Evolutionary conservation across 805 yeast species (phyloP), one percentile per base, ranked within the genome.

Genomic region (Starmerella davenportii): DNA sequence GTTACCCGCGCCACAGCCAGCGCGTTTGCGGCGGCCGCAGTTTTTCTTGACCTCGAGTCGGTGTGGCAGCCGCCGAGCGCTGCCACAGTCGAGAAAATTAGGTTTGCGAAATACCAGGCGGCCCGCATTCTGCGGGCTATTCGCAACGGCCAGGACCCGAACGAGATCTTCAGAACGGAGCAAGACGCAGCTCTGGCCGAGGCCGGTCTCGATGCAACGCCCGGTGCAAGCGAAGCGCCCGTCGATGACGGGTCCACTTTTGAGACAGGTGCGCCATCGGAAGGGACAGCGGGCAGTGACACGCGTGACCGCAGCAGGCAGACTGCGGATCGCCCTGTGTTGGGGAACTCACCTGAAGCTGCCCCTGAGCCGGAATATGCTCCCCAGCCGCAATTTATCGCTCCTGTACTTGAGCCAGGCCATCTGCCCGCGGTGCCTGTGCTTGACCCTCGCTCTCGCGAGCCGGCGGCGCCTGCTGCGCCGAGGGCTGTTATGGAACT

Each of bases 21-120:
- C 40, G 67, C 59, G 37, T 65, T 77, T 49, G 51, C 68, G 37
- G 78, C 79, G 0, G 64, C 72, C 8, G 58, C 68, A 1, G 66
- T 65, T 32, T 74, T 77, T 45, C 61, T 69, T 42, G 69, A 65
- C 18, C 53, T 76, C 5, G 61, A 60, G 32, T 51, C 72, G 14
- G 71, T 62, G 33, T 45, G 57, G 45, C 46, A 43, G 4, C 46
- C 41, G 9, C 39, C 49, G 24, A 45, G 51, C 15, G 30, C 40
- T 64, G 76, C 53, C 32, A 29, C 55, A 3, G 38, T 47, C 27
- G 57, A 58, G 36, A 70, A 70, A 50, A 61, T 66, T 35, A 72
- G 71, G 50, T 78, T 69, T 46, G 70, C 79, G 14, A 75, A 75
- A 52, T 75, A 61, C 51, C 77, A 73, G 44, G 69, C 76, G 14